A percentile compares a stretch with the other conserved stretches of the same genome.
Conservation (phyloP, 148 eudicot species). For the Chenopodium album region DNA sequence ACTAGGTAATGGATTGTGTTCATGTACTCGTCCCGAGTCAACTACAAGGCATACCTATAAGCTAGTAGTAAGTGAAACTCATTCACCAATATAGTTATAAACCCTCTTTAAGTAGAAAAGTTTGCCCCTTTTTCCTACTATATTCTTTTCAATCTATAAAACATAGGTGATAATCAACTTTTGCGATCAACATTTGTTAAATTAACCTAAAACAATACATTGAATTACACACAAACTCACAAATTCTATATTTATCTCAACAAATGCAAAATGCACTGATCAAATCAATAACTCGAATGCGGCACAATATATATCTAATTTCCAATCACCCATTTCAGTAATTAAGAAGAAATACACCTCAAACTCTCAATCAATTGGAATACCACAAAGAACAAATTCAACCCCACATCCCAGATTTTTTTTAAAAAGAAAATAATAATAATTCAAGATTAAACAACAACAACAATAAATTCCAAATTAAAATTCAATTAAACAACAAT, state of each 20-base stretch:
- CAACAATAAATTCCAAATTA: no score
- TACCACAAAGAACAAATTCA: no score
- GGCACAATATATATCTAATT: neutral
- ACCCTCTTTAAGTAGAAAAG: no score
- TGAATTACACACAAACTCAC: neutral
- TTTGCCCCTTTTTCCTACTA: neutral
- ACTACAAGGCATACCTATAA: no score
- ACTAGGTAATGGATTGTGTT: neutral
- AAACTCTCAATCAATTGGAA: neutral
- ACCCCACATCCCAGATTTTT: no score
- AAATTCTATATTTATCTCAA: neutral
- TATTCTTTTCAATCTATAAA: neutral
- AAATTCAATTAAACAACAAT: neutral
- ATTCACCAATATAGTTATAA: neutral
- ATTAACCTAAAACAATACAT: no score
- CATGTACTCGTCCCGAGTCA: neutral
- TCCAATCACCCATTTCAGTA: neutral
- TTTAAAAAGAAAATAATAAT: no score
- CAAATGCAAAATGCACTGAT: neutral
- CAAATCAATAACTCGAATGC: neutral
- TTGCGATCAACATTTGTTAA: neutral
- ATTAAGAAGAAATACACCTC: neutral
- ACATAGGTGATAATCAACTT: neutral
- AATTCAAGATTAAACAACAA: no score
- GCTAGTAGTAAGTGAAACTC: no score